Evolutionary conservation across 305 asterid species (phyloP).

Genomic region (Galium porrigens): DNA sequence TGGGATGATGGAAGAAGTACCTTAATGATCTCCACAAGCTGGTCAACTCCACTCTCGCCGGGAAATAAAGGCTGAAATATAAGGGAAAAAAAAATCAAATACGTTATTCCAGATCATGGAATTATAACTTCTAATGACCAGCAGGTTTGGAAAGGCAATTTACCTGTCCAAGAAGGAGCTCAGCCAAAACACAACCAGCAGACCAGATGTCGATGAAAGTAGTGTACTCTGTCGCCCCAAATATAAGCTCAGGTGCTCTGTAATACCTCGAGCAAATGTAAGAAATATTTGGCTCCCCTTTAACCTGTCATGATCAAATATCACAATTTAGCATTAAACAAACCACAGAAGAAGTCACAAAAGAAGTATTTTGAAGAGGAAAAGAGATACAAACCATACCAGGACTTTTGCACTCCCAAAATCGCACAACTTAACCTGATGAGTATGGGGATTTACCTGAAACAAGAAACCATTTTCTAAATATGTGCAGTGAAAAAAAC

Average conservation of each 20-base stretch:
- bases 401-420: slow-evolving; percentile 35
- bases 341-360: not conserved
- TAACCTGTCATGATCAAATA: slow-evolving; percentile 44
- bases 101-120: slow-evolving; percentile 8
- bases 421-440: slow-evolving; percentile 33
- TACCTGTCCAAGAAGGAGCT: slow-evolving; percentile 91
- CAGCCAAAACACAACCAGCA: slow-evolving; percentile 97
- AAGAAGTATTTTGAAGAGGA: not conserved
- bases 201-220: slow-evolving; percentile 88
- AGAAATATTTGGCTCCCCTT: slow-evolving; percentile 93
- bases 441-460: slow-evolving; percentile 39
- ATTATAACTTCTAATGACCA: not conserved
- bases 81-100: slow-evolving; percentile 15
- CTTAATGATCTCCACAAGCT: slow-evolving; percentile 73
- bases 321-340: slow-evolving; percentile 6
- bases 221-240: slow-evolving; percentile 95
- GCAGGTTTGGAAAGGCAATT: slow-evolving; percentile 5
- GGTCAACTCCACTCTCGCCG: slow-evolving; percentile 51
- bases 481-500: not conserved
- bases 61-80: slow-evolving; percentile 39
- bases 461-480: slow-evolving; percentile 10
- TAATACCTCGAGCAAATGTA: slow-evolving; percentile 95
- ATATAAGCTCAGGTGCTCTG: slow-evolving; percentile 93
- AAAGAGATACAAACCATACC: slow-evolving; percentile 9
- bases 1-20: slow-evolving; percentile 24